These are phyloP conservation scores for Colletotrichum sp. DNA, from an alignment of 2,329 filamentous ascomycete species.

Conservation along the genomic window DNA sequence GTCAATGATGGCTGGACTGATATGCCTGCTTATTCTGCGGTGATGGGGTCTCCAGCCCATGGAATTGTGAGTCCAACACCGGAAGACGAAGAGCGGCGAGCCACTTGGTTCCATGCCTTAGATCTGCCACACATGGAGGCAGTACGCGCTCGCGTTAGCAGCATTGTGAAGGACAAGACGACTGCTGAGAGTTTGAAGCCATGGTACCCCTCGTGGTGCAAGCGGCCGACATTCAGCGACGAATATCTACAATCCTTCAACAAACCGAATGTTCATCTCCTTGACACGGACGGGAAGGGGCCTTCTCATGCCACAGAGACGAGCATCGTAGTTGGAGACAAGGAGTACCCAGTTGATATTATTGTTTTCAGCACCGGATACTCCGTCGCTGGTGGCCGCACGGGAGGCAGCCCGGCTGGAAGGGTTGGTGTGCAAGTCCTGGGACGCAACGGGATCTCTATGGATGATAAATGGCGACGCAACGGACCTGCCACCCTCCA, in stretches of 20 bases:
- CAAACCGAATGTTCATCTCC: conserved; percentile 57
- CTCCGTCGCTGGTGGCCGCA: not conserved
- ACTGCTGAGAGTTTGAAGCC: conserved; percentile 59
- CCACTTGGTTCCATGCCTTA: not conserved
- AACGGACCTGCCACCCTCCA: conserved; percentile 14
- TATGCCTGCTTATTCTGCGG: conserved; percentile 40
- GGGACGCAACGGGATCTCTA: conserved; percentile 13
- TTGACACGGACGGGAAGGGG: conserved; percentile 63
- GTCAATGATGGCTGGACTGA: conserved; percentile 55
- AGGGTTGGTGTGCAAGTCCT: conserved; percentile 2
- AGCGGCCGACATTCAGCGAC: conserved; percentile 67
- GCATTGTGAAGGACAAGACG: conserved; percentile 51
- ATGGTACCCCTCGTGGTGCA: conserved; percentile 67
- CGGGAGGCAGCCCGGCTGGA: conserved; percentile 14
- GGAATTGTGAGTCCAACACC: conserved; percentile 40
- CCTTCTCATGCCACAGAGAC: not conserved
- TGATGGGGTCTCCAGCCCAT: conserved; percentile 35
- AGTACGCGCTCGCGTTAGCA: conserved; percentile 50
- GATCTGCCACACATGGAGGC: conserved; percentile 41
- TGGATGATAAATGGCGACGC: conserved; percentile 23
- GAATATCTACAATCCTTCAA: conserved; percentile 65
- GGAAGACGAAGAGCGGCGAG: not conserved
- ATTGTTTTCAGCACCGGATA: conserved; percentile 24
- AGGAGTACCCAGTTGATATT: conserved; percentile 50
- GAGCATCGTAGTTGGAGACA: conserved; percentile 44